A percentile compares a stretch with the other conserved stretches of the same genome.
These are phyloP conservation scores for Galerina sulciceps DNA, from an alignment of 768 basidiomycete species.

Conservation along the genomic window DNA sequence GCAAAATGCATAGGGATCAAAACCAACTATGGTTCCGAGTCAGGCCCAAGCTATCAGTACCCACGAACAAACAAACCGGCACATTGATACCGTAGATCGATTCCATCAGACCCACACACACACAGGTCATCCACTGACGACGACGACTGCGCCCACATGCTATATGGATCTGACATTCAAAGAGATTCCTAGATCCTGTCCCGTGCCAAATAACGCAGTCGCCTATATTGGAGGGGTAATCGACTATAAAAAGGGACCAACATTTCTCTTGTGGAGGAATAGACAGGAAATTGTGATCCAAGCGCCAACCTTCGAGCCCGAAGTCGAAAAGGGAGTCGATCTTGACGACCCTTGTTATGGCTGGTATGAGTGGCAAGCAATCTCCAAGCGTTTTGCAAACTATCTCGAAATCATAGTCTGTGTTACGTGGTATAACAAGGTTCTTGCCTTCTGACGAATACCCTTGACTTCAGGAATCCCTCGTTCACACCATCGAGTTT, in stretches of 20 bases:
- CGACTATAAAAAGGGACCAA: neutral
- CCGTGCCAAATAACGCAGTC: neutral
- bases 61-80: neutral
- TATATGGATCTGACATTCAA: slow-evolving; percentile 2
- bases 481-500: slow-evolving; percentile 12
- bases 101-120: neutral
- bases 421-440: neutral
- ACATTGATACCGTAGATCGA: neutral
- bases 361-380: neutral
- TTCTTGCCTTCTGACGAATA: neutral
- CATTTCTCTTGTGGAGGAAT: slow-evolving; percentile 6
- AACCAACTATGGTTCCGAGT: neutral
- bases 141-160: neutral
- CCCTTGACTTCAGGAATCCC: slow-evolving; percentile 4
- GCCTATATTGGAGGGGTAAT: neutral
- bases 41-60: neutral
- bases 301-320: neutral
- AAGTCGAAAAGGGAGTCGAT: neutral
- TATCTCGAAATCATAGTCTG: slow-evolving; percentile 1
- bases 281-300: slow-evolving; percentile 7
- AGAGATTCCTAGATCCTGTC: slow-evolving; percentile 6
- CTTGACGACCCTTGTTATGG: slow-evolving; percentile 1
- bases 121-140: neutral
- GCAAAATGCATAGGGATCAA: neutral
- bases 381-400: neutral